Evolutionary conservation across 2,329 filamentous ascomycete genomes (phyloP).

Genomic region (Cadophora malorum): DNA sequence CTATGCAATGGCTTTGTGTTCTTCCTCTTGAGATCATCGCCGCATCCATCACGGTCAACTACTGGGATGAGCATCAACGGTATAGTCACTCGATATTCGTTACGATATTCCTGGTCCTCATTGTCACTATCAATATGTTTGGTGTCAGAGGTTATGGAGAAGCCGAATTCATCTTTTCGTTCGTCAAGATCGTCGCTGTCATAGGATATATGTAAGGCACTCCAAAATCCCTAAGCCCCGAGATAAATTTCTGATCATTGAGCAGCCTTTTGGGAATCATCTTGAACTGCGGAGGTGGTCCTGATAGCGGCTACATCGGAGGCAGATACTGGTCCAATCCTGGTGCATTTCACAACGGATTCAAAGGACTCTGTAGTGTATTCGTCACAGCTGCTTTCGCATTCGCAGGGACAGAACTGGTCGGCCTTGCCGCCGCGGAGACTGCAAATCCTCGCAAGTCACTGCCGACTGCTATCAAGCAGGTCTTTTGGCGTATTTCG

Average conservation of each 20-base stretch:
- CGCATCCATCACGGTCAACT: slow-evolving; percentile 82
- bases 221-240: slow-evolving; percentile 6
- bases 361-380: slow-evolving; percentile 81
- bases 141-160: slow-evolving; percentile 90
- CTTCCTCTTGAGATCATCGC: slow-evolving; percentile 87
- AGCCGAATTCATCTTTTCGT: slow-evolving; percentile 85
- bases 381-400: slow-evolving; percentile 80
- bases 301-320: slow-evolving; percentile 78
- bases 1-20: slow-evolving; percentile 84
- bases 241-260: slow-evolving; percentile 30
- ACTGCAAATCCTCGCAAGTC: slow-evolving; percentile 81
- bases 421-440: slow-evolving; percentile 79
- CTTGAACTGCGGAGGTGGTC: slow-evolving; percentile 82
- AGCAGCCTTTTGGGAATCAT: slow-evolving; percentile 81
- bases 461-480: slow-evolving; percentile 85
- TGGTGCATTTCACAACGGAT: slow-evolving; percentile 84
- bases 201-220: slow-evolving; percentile 82
- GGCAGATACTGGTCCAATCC: slow-evolving; percentile 78
- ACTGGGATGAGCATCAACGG: slow-evolving; percentile 66
- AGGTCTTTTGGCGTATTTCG: slow-evolving; percentile 93
- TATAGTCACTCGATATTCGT: slow-evolving; percentile 79
- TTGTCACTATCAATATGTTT: slow-evolving; percentile 84
- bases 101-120: slow-evolving; percentile 77
- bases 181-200: slow-evolving; percentile 85
- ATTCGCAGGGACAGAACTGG: slow-evolving; percentile 77